These are phyloP conservation scores for Pseudohalonectria lignicola DNA, from an alignment of 2,329 filamentous ascomycete species.

Conservation along the genomic window DNA sequence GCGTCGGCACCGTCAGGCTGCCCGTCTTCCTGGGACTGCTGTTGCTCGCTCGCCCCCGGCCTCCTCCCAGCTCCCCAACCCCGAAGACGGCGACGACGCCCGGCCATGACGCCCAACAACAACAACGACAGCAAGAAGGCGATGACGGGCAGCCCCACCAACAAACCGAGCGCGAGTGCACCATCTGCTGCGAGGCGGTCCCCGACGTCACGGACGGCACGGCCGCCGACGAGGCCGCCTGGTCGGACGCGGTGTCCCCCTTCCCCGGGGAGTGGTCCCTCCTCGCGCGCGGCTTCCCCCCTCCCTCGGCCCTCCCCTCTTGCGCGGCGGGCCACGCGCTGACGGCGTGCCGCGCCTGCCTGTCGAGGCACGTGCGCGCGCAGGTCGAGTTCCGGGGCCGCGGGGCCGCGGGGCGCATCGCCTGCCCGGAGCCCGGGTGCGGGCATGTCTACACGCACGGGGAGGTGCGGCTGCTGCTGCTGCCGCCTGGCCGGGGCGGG, in stretches of 20 bases:
- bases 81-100: background rate
- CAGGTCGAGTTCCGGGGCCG: slow-evolving; percentile 7
- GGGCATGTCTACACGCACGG: slow-evolving; percentile 6
- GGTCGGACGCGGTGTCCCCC: background rate
- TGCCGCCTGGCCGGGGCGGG: background rate
- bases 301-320: slow-evolving; percentile 1
- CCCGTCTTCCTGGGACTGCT: too few relatives aligned
- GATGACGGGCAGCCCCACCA: too few relatives aligned
- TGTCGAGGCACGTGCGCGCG: slow-evolving; percentile 5
- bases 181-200: slow-evolving; percentile 6
- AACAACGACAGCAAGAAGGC: too few relatives aligned
- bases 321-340: slow-evolving; percentile 7
- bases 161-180: slow-evolving; percentile 8
- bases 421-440: slow-evolving; percentile 7
- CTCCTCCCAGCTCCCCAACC: too few relatives aligned
- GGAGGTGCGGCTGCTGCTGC: slow-evolving; percentile 6
- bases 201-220: slow-evolving; percentile 5
- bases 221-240: background rate
- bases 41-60: too few relatives aligned
- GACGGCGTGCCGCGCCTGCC: slow-evolving; percentile 8
- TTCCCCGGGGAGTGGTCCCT: slow-evolving; percentile 6
- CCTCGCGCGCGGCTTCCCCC: slow-evolving; percentile 6
- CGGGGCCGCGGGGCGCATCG: slow-evolving; percentile 2
- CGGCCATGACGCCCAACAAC: too few relatives aligned
- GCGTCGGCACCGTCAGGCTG: too few relatives aligned